Evolutionary conservation across 345 rosid genomes (phyloP), one percentile per base, ranked within the genome.

Genomic region (Rhodamnia rubescens): DNA sequence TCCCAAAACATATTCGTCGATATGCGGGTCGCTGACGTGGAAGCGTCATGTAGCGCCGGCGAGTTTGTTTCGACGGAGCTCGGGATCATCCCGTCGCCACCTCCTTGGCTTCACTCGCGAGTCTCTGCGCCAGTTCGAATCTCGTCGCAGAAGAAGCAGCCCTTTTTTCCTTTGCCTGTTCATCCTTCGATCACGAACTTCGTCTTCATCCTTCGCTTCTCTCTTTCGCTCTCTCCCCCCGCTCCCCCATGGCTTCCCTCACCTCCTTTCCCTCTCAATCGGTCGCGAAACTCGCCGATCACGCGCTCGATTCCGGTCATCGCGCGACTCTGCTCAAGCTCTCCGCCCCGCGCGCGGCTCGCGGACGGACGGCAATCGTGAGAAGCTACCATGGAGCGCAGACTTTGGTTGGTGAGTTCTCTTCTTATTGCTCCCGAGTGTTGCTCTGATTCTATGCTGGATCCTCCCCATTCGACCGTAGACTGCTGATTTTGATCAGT

Each of bases 191-290:
- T 55, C 26, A 4, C 58, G 11, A 53, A 22, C 78, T 64, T 32
- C 78, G 78, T 64, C 44, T 1, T 32, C 44, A 32, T 16, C 78
- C 44, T 64, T 0, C 55, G 2, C 55, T 16, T 6, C 74, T 52
- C 74, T 0, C 74, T 52, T 0, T 1, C 69, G 12, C 69, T 58
- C 69, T 7, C 40, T 26, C 61, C 18, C 6, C 36, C 27, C 32
- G 8, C 18, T 42, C 83, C 85, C 82, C 83, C 88, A 92, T 93
- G 95, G 88, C 89, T 18, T 86, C 93, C 75, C 83, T n/a, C 8
- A 52, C 74, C 88, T 47, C 53, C 84, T 86, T 84, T 82, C 53
- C 84, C 53, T 42, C 85, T 86, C 15, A 83, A 85, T 20, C 87
- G 89, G 86, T 88, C 84, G 27, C 89, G 11, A 85, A 75, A 29